Conservation (phyloP, 73 alveolate species). For the Paramecium octaurelia region DNA sequence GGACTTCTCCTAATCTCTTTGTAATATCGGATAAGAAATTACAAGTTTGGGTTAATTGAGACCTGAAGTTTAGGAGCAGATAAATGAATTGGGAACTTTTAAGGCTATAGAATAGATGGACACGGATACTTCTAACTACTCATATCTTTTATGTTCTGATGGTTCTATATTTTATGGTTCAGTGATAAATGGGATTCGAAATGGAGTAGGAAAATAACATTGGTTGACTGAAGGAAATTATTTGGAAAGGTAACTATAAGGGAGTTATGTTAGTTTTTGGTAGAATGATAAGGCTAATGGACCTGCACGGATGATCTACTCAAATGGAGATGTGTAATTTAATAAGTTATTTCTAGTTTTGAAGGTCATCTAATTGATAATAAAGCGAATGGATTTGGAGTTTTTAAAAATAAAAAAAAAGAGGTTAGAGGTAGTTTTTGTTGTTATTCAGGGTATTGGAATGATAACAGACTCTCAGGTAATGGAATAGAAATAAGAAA, state of each 20-base stretch:
- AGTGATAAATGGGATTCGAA: not conserved
- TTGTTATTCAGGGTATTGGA: not conserved
- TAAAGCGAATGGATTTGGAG: constrained; percentile 44
- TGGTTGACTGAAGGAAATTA: constrained; percentile 47
- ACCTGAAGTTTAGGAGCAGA: not conserved
- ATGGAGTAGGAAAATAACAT: constrained; percentile 40
- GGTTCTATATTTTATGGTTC: constrained; percentile 19
- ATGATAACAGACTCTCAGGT: constrained; percentile 66
- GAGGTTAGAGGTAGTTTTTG: constrained; percentile 25
- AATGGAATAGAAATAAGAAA: constrained; percentile 62
- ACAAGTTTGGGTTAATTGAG: not conserved
- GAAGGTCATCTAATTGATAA: constrained; percentile 37
- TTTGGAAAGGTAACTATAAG: not conserved
- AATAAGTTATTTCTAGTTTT: not conserved
- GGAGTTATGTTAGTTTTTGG: not conserved
- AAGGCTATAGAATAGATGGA: not conserved
- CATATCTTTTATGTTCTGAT: not conserved
- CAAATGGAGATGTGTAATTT: constrained; percentile 46
- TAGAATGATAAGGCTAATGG: constrained; percentile 28
- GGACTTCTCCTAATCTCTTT: not conserved
- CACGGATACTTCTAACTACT: not conserved
- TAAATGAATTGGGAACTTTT: not conserved
- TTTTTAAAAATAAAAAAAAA: constrained; percentile 17
- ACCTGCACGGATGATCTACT: constrained; percentile 30
- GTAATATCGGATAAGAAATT: constrained; percentile 1